Percentiles rank a stretch among this genome's conserved stretches.
phyloP scores from a whole-genome alignment of 768 basidiomycete genomes.

The Ramaria sp. region DNA sequence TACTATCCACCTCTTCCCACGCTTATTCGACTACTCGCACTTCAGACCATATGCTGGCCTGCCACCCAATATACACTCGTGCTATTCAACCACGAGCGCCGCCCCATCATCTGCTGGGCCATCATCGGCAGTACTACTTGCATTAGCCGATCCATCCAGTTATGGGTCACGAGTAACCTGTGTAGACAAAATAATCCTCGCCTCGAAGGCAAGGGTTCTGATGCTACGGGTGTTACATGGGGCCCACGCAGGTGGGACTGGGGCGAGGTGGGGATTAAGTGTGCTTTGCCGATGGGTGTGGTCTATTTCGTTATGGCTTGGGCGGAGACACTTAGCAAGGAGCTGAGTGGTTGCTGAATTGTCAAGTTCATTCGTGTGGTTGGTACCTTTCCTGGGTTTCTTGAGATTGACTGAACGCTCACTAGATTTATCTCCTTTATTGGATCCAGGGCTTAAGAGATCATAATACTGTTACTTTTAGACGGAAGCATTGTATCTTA shows the following conservation, averaged over 20 bases:
- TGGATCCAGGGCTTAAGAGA: too few species aligned
- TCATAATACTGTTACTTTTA: too few species aligned
- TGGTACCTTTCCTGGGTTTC: neutral
- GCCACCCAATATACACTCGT: slow-evolving; percentile 78
- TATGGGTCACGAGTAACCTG: slow-evolving; percentile 95
- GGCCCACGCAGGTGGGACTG: slow-evolving; percentile 72
- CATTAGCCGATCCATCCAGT: slow-evolving; percentile 71
- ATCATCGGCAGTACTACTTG: slow-evolving; percentile 84
- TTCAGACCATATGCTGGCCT: slow-evolving; percentile 96
- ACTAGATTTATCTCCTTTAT: too few species aligned
- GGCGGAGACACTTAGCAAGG: slow-evolving; percentile 34
- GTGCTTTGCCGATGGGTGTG: slow-evolving; percentile 61
- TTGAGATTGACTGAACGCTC: neutral
- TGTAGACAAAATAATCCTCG: slow-evolving; percentile 33
- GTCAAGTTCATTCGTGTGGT: neutral
- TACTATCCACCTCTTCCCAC: slow-evolving; percentile 87
- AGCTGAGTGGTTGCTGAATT: slow-evolving; percentile 15
- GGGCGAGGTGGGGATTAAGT: slow-evolving; percentile 56
- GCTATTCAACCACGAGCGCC: slow-evolving; percentile 52
- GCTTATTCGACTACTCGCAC: slow-evolving; percentile 80
- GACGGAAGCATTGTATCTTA: too few species aligned
- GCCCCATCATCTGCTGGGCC: slow-evolving; percentile 85
- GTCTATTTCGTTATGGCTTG: slow-evolving; percentile 78
- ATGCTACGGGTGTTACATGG: slow-evolving; percentile 26
- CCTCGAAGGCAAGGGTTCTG: slow-evolving; percentile 25